Conservation (phyloP, 2,329 filamentous ascomycete genomes). For the Cladosporium sp. region DNA sequence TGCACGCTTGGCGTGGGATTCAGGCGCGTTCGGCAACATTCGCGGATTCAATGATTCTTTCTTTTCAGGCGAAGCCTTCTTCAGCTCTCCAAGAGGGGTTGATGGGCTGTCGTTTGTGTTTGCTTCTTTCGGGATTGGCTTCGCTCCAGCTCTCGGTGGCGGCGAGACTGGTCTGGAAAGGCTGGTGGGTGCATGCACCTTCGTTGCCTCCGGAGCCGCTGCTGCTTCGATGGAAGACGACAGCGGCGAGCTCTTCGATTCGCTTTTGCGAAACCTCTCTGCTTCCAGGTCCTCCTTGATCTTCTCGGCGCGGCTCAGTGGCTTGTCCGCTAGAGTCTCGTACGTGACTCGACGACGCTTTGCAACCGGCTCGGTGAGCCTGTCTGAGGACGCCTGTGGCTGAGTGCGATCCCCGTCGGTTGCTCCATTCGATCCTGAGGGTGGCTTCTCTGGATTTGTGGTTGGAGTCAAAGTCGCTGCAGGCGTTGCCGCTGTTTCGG, state of each 20-base stretch:
- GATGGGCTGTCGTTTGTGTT: not conserved
- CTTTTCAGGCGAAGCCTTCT: slow-evolving; percentile 6
- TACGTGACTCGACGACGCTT: slow-evolving; percentile 28
- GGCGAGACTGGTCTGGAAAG: slow-evolving; percentile 20
- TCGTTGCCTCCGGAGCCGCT: not conserved
- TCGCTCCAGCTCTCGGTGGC: slow-evolving; percentile 7
- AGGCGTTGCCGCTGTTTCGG: not conserved
- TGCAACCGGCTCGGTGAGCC: slow-evolving; percentile 15
- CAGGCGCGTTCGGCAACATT: slow-evolving; percentile 49
- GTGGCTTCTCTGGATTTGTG: no score
- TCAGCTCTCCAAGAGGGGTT: not conserved
- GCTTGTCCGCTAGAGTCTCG: slow-evolving; percentile 23
- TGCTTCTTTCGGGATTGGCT: slow-evolving; percentile 3
- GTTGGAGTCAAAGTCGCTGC: no score
- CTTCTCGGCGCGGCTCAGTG: slow-evolving; percentile 25
- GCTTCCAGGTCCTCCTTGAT: slow-evolving; percentile 11
- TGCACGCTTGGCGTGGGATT: slow-evolving; percentile 29
- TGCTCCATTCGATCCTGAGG: no score
- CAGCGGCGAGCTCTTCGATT: not conserved
- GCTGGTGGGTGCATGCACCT: slow-evolving; percentile 12
- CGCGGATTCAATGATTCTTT: slow-evolving; percentile 56
- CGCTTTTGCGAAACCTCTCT: slow-evolving; percentile 9
- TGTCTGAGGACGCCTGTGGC: not conserved
- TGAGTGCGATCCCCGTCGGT: no score
- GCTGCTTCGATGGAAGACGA: not conserved